Conservation (phyloP, 345 rosid genomes). For the Jatropha curcas region DNA sequence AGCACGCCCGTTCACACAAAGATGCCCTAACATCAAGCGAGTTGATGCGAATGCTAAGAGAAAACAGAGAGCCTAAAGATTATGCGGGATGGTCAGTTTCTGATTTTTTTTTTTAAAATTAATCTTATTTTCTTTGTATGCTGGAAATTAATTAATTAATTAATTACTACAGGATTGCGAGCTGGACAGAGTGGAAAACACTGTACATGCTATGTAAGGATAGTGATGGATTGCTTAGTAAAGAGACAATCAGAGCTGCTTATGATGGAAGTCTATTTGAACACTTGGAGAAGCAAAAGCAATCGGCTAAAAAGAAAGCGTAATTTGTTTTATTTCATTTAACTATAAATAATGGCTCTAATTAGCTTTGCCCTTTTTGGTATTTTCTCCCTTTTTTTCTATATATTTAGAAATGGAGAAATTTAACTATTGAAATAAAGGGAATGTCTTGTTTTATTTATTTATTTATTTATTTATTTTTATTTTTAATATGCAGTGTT, state of each 20-base stretch:
- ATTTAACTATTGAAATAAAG: not conserved
- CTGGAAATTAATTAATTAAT: not conserved
- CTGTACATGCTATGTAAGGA: constrained; percentile 62
- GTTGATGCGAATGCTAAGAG: constrained; percentile 44
- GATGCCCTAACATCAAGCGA: constrained; percentile 54
- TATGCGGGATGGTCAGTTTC: constrained; percentile 54
- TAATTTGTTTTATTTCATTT: constrained; percentile 18
- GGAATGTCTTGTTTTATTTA: not conserved
- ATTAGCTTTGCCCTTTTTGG: not conserved
- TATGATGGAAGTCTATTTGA: constrained; percentile 86
- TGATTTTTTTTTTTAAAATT: too few relatives aligned
- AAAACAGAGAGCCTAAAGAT: constrained; percentile 60
- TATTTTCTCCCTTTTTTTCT: not conserved
- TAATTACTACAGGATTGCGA: constrained; percentile 49
- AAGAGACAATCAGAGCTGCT: constrained; percentile 58
- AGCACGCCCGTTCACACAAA: constrained; percentile 46
- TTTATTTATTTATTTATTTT: not conserved
- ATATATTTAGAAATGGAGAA: too few relatives aligned
- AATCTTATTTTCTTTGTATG: too few relatives aligned
- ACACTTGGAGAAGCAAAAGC: constrained; percentile 51
- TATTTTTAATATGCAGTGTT: constrained; percentile 8
- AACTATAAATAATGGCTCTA: not conserved
- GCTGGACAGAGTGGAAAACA: constrained; percentile 71
- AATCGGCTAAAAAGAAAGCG: constrained; percentile 49
- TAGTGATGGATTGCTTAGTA: constrained; percentile 61